Base-by-base conservation (phyloP, 192 early-diverging fungal species). In the Jimgerdemannia lactiflua region DNA sequence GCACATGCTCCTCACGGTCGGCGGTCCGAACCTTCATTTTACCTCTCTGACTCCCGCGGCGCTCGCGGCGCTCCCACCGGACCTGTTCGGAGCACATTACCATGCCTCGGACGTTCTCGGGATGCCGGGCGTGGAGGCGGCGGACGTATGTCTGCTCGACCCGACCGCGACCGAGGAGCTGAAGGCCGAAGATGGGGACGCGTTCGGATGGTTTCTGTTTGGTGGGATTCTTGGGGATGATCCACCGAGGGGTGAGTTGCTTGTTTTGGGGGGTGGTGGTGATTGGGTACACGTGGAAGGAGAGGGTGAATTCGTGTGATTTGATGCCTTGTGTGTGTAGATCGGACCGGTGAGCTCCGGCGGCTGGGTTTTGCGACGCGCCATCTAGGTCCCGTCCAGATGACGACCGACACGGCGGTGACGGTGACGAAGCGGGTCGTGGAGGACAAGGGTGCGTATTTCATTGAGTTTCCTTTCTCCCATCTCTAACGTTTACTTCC, bases 401-500 rank as follows among this genome's bases (percentile, higher is more conserved):
- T 95, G 94, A 94, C 94, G 42, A 95, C 94, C 3, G 94, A 95
- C 67, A 95, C 94, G 8, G 93, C 93, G 3, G 85, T 94, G 66
- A 80, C 91, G 66, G 93, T 94, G 18, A 86, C 94, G 17, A 84
- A 90, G 67, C 79, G 83, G 39, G 84, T 95, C 3, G 76, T 95
- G 14, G 89, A 93, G 71, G 83, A 91, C 43, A 84, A 86, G 75
- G 77, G 86, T 88, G 86, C 70, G 74, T 77, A 43, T 29, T 64
- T 1, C 29, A 29, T 29, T 1, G 29, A 29, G 29, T 29, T 29
- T 40, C 41, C 43, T 10, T 3, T 14, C 49, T 14, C 49, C 14
- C 14, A 6, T 59, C 49, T 59, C 49, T 29, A 29, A 1, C 29
- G 29, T 29, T 29, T 29, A 29, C 29, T 29, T 29, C 29, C 29